phyloP scores from a whole-genome alignment of 306 rosid species.

The Citrullus mucosospermus region DNA sequence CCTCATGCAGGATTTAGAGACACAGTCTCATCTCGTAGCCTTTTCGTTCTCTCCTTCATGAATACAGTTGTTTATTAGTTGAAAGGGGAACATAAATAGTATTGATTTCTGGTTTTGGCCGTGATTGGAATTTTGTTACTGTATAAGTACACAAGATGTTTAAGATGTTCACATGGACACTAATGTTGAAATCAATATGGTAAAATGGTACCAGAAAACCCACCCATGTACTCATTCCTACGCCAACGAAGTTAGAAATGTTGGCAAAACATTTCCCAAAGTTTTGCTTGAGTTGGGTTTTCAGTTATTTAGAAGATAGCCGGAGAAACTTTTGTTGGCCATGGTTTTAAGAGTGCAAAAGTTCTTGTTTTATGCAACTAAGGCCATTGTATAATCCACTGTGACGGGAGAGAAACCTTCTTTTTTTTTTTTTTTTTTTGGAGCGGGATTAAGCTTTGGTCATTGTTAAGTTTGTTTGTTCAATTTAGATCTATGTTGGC shows the following conservation, averaged over 20 bases:
- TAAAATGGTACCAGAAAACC: background rate
- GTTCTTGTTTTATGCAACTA: background rate
- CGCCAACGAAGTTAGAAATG: background rate
- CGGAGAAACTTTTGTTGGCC: background rate
- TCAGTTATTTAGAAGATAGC: background rate
- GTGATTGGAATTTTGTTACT: background rate
- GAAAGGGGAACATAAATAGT: background rate
- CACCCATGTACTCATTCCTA: background rate
- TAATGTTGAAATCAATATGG: background rate
- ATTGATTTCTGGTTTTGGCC: background rate
- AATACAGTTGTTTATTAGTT: background rate
- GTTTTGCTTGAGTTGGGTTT: background rate
- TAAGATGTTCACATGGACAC: background rate
- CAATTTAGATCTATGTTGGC: background rate
- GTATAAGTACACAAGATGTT: background rate
- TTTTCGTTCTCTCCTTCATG: background rate
- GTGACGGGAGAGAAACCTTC: background rate
- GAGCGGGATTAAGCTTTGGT: background rate
- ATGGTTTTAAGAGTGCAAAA: background rate
- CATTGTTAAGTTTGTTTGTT: background rate
- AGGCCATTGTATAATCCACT: background rate
- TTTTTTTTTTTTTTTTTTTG: no score
- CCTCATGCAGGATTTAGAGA: background rate
- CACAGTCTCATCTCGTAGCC: background rate
- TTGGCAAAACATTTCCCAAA: background rate